Evolutionary conservation across 257 asterid species (phyloP).

Genomic region (Craterostigma plantagineum): DNA sequence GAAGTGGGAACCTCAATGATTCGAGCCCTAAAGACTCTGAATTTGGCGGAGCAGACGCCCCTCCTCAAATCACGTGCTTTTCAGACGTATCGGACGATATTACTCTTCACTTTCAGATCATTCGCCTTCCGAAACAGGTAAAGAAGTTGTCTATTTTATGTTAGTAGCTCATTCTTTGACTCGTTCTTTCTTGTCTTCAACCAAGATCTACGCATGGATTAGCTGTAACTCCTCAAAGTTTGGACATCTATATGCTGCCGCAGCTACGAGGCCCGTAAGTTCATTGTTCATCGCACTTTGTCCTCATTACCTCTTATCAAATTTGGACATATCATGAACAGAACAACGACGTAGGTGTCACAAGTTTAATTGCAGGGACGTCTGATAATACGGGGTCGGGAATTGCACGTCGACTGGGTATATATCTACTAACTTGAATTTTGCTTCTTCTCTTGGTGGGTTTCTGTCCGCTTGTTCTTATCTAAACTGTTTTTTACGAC

Average conservation of each 20-base stretch:
- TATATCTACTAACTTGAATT: slow-evolving; percentile 1
- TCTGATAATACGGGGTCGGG: slow-evolving; percentile 76
- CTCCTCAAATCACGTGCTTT: slow-evolving; percentile 36
- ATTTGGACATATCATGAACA: slow-evolving; percentile 15
- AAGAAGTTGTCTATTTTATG: not conserved
- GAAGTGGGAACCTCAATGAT: too few species aligned
- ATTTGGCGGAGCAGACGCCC: too few species aligned
- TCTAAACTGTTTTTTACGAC: too few species aligned
- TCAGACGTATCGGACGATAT: slow-evolving; percentile 48
- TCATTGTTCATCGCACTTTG: slow-evolving; percentile 6
- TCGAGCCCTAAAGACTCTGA: too few species aligned
- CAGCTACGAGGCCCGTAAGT: slow-evolving; percentile 69
- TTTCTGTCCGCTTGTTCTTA: too few species aligned
- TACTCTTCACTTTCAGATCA: slow-evolving; percentile 58
- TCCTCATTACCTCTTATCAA: not conserved
- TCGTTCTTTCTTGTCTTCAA: not conserved
- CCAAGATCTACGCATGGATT: slow-evolving; percentile 79
- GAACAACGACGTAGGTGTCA: slow-evolving; percentile 47
- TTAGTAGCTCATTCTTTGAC: not conserved
- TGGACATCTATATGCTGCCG: slow-evolving; percentile 86
- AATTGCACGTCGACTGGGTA: slow-evolving; percentile 87
- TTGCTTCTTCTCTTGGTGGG: not conserved
- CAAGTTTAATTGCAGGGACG: slow-evolving; percentile 60
- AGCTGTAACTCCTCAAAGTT: slow-evolving; percentile 78
- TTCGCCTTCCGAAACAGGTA: slow-evolving; percentile 79